Percentiles rank a stretch among this genome's conserved stretches.
These are phyloP conservation scores for Talaromyces liani DNA, from an alignment of 495 filamentous ascomycete genomes.

Conservation along the genomic window DNA sequence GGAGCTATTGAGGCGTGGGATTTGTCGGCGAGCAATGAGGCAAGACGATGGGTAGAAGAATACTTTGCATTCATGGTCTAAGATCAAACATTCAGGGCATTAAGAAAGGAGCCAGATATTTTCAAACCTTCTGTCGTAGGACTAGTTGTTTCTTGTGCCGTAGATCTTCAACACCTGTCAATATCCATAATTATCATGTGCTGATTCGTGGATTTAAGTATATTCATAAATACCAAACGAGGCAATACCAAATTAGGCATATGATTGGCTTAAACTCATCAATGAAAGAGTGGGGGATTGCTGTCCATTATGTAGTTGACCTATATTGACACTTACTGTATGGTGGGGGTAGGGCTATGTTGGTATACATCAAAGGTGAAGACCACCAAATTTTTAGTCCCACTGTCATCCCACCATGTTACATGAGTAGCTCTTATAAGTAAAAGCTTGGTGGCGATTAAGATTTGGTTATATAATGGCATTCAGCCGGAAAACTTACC, in stretches of 20 bases:
- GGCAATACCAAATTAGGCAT: neutral
- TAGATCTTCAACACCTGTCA: neutral
- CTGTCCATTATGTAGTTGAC: neutral
- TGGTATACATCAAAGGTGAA: neutral
- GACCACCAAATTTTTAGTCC: neutral
- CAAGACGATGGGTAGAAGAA: slow-evolving; percentile 47
- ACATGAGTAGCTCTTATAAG: neutral
- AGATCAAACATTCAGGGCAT: neutral
- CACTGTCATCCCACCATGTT: neutral
- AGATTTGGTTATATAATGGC: neutral
- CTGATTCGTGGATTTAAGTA: neutral
- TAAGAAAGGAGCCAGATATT: neutral
- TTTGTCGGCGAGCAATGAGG: slow-evolving; percentile 32
- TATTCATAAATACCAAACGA: neutral
- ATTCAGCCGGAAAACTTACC: neutral
- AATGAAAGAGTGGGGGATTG: neutral
- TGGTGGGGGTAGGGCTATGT: neutral
- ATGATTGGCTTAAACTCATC: neutral
- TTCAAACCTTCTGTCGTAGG: neutral
- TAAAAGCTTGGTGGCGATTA: neutral
- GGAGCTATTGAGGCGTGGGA: slow-evolving; percentile 51
- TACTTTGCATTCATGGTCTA: slow-evolving; percentile 38
- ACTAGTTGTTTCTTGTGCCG: no score
- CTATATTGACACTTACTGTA: neutral
- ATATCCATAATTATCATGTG: neutral